A percentile compares a stretch with the other conserved stretches of the same genome.
phyloP scores from a whole-genome alignment of 306 rosid genomes.

The Hippophae tibetana region DNA sequence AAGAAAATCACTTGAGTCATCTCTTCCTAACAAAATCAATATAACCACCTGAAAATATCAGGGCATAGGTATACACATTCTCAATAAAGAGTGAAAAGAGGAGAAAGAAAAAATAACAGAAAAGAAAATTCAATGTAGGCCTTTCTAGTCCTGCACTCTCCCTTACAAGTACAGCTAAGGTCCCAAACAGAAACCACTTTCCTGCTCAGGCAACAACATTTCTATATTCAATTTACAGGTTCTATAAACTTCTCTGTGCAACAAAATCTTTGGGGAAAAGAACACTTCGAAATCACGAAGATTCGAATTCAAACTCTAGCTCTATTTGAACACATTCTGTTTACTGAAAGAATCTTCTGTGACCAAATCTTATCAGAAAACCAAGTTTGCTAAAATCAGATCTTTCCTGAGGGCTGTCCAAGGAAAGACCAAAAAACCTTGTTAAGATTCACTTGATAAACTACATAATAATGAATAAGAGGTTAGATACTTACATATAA shows the following conservation, averaged over 20 bases:
- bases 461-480: neutral
- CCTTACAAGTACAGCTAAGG: too few relatives aligned
- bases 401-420: slow-evolving; percentile 56
- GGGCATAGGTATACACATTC: too few relatives aligned
- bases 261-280: slow-evolving; percentile 13
- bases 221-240: slow-evolving; percentile 32
- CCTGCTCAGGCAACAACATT: slow-evolving; percentile 31
- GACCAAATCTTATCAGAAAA: too few relatives aligned
- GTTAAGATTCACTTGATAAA: neutral
- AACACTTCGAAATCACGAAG: slow-evolving; percentile 18
- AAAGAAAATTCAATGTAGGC: too few relatives aligned
- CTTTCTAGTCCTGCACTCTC: too few relatives aligned
- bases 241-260: slow-evolving; percentile 19
- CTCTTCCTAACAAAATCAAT: too few relatives aligned
- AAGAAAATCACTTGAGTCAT: too few relatives aligned
- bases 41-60: too few relatives aligned
- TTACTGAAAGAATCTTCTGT: slow-evolving; percentile 25
- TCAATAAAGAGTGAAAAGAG: too few relatives aligned
- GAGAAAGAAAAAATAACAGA: too few relatives aligned
- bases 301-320: slow-evolving; percentile 23
- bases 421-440: neutral
- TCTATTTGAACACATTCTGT: slow-evolving; percentile 21
- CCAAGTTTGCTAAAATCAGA: slow-evolving; percentile 16
- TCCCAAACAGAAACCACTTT: slow-evolving; percentile 6
- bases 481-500: neutral